A percentile compares a stretch with the other conserved stretches of the same genome.
phyloP scores from a whole-genome alignment of 495 filamentous ascomycete species.

The Xylaria scruposa region DNA sequence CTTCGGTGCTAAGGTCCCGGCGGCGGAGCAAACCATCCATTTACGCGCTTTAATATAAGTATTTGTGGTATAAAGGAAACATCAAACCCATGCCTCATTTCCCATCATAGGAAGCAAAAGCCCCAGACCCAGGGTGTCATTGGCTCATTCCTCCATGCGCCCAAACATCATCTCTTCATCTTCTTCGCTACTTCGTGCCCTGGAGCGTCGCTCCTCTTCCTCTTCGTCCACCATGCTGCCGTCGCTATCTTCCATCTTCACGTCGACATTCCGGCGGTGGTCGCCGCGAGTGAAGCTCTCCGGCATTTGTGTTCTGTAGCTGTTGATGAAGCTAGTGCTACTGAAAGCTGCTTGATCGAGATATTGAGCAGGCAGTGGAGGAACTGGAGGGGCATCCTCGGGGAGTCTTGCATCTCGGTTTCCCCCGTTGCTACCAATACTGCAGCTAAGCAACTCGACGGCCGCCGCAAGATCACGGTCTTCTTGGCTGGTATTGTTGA shows the following conservation, averaged over 20 bases:
- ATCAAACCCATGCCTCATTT: constrained; percentile 38
- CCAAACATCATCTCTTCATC: constrained; percentile 93
- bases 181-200: constrained; percentile 79
- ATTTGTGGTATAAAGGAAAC: constrained; percentile 53
- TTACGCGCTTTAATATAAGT: constrained; percentile 53
- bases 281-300: constrained; percentile 59
- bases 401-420: constrained; percentile 72
- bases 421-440: constrained; percentile 75
- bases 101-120: constrained; percentile 30
- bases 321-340: constrained; percentile 58
- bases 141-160: constrained; percentile 83
- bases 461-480: constrained; percentile 87
- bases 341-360: constrained; percentile 58
- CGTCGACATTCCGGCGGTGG: constrained; percentile 53
- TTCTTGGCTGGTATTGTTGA: constrained; percentile 69
- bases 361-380: constrained; percentile 77
- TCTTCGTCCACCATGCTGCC: constrained; percentile 78
- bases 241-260: constrained; percentile 73
- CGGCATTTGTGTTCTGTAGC: constrained; percentile 56
- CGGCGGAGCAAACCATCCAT: constrained; percentile 59
- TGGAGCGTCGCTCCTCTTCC: constrained; percentile 70
- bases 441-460: constrained; percentile 87
- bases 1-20: constrained; percentile 64
- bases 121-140: constrained; percentile 24
- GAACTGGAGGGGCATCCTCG: constrained; percentile 83